Percentiles rank a stretch among this genome's conserved stretches.
These are phyloP conservation scores for Xylaria sp. DNA, from an alignment of 2,329 filamentous ascomycete species.

Conservation along the genomic window DNA sequence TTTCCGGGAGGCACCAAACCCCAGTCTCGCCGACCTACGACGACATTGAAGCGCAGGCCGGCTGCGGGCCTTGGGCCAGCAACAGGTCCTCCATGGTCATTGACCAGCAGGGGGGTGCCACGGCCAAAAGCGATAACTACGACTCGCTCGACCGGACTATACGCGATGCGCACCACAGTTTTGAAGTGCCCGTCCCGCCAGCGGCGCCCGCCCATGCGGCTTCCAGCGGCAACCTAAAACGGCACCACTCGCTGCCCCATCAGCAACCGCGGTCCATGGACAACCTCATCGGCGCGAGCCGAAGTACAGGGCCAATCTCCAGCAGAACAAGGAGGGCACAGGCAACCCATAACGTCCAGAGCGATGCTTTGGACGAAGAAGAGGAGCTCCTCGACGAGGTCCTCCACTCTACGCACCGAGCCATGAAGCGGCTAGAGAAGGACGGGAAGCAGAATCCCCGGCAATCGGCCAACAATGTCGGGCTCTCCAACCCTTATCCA, in stretches of 20 bases:
- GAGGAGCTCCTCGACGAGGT: slow-evolving; percentile 94
- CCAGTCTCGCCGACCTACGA: slow-evolving; percentile 79
- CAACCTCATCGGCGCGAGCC: slow-evolving; percentile 60
- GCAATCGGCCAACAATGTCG: slow-evolving; percentile 67
- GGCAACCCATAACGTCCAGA: slow-evolving; percentile 74
- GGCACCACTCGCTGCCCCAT: slow-evolving; percentile 66
- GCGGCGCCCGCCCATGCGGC: slow-evolving; percentile 57
- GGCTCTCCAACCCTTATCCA: slow-evolving; percentile 63
- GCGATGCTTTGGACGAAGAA: slow-evolving; percentile 94
- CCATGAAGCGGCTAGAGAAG: slow-evolving; percentile 70
- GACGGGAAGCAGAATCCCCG: slow-evolving; percentile 54
- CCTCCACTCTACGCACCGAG: slow-evolving; percentile 74
- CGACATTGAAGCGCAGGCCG: slow-evolving; percentile 89
- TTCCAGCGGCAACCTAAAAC: slow-evolving; percentile 59
- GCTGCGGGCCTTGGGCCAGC: slow-evolving; percentile 85
- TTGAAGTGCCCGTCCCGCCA: slow-evolving; percentile 49
- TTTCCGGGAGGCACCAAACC: slow-evolving; percentile 88
- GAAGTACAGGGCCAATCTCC: slow-evolving; percentile 65
- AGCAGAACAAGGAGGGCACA: slow-evolving; percentile 80
- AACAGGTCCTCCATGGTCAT: slow-evolving; percentile 84
- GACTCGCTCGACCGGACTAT: slow-evolving; percentile 64
- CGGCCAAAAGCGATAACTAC: slow-evolving; percentile 58
- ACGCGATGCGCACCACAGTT: slow-evolving; percentile 55
- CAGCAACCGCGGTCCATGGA: slow-evolving; percentile 67
- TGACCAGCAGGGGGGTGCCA: slow-evolving; percentile 56